Percentiles rank a stretch among this genome's conserved stretches.
Evolutionary conservation across 2,329 filamentous ascomycete genomes (phyloP).

Genomic region (Trichophyton schoenleinii): DNA sequence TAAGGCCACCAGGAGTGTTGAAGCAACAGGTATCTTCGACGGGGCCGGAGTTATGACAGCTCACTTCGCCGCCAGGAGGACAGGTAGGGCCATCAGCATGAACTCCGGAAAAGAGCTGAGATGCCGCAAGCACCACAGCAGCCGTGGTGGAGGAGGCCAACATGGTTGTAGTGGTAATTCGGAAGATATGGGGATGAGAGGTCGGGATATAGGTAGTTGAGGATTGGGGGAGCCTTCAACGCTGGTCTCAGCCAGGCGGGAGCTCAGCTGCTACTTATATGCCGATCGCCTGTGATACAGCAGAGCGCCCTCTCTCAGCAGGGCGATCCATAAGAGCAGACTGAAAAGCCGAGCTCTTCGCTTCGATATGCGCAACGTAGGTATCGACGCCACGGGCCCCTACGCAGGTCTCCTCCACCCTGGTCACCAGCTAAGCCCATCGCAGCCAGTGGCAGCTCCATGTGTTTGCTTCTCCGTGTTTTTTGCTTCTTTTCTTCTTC

Average conservation of each 20-base stretch:
- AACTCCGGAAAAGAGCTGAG: background rate
- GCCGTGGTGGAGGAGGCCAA: background rate
- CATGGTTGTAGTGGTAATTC: background rate
- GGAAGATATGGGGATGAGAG: background rate
- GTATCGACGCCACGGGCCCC: background rate
- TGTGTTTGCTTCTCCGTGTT: background rate
- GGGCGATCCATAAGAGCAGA: background rate
- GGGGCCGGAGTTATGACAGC: constrained; percentile 43
- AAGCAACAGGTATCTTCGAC: constrained; percentile 45
- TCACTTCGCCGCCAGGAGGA: constrained; percentile 33
- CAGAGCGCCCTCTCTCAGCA: background rate
- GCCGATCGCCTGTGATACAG: background rate
- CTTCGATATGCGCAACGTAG: background rate
- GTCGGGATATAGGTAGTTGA: background rate
- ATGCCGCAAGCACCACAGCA: background rate
- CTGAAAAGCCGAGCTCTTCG: background rate
- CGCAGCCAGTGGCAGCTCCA: background rate
- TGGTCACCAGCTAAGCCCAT: background rate
- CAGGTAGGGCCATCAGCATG: constrained; percentile 18
- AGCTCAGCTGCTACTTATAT: background rate
- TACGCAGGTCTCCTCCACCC: background rate
- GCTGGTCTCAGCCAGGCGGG: background rate
- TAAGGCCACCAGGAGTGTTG: constrained; percentile 44
- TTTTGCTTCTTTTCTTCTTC: background rate
- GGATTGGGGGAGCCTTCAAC: background rate